These are phyloP conservation scores for Pisolithus orientalis DNA, from an alignment of 768 basidiomycete genomes.

Conservation along the genomic window DNA sequence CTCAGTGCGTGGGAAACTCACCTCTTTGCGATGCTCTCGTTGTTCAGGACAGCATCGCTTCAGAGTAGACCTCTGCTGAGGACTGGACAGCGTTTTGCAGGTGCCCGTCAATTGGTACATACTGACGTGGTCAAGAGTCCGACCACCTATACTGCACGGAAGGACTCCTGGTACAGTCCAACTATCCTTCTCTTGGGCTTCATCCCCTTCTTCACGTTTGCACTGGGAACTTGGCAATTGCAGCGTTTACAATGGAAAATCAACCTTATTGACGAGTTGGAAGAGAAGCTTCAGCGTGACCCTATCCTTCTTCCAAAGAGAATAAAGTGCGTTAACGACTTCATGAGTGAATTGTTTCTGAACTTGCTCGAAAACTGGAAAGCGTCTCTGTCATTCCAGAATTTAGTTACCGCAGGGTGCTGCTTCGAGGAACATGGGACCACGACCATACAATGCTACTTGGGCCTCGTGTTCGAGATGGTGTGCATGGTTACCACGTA, in stretches of 20 bases:
- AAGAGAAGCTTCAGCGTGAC: conserved; percentile 77
- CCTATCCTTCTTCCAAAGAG: conserved; percentile 74
- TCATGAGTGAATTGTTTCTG: conserved; percentile 12
- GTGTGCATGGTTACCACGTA: conserved; percentile 82
- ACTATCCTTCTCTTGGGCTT: conserved; percentile 72
- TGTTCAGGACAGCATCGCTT: conserved; percentile 8
- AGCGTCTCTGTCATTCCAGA: conserved; percentile 78
- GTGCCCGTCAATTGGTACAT: conserved; percentile 11
- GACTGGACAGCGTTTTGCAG: conserved; percentile 5
- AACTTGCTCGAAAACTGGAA: conserved; percentile 10
- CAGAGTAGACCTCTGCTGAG: conserved; percentile 6
- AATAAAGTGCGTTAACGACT: conserved; percentile 66
- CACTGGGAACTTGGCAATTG: conserved; percentile 90
- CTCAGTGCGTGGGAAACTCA: conserved; percentile 15
- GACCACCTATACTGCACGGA: conserved; percentile 51
- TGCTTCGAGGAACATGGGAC: conserved; percentile 73
- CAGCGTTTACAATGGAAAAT: conserved; percentile 94
- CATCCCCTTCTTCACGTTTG: conserved; percentile 88
- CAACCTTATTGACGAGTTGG: conserved; percentile 85
- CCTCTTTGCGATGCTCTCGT: conserved; percentile 15
- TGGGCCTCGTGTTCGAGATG: conserved; percentile 83
- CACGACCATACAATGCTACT: conserved; percentile 73
- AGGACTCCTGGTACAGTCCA: conserved; percentile 58
- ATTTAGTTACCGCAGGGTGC: conserved; percentile 83
- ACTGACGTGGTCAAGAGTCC: conserved; percentile 7